Evolutionary conservation across 345 rosid genomes (phyloP), one percentile per base, ranked within the genome.

Genomic region (thale cress (Arabidopsis thaliana)): DNA sequence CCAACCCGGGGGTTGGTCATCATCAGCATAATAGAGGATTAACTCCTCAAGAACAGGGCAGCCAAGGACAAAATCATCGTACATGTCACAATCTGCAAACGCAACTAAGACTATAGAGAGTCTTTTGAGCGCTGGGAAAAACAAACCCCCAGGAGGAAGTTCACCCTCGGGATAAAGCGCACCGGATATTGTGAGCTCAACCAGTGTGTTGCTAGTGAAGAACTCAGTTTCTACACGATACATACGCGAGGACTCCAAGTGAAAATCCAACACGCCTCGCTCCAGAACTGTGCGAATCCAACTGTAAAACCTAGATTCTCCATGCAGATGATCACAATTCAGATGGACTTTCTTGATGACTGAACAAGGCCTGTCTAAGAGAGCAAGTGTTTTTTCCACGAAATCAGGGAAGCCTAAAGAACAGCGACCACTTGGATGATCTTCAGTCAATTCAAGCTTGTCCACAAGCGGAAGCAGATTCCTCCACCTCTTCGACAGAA

Each of bases 401-500:
- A 67, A 67, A 2, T 37, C 25, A 51, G 5, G 2, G 6, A 51
- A 67, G 9, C 1, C 14, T 6, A 12, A 33, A 34, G 0, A 36
- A 13, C 1, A 30, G 1, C 22, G 45, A 37, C 57, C 38, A 48
- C 60, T 60, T 60, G 16, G 4, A 28, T 28, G 4, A 28, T 28
- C 68, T 51, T 71, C 75, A 11, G 6, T 16, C 0, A 71, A 28
- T 6, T 71, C 51, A 49, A 72, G 76, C 7, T 32, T 61, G 41
- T 72, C 76, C 12, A 72, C 60, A 38, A 60, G 59, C 1, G 10
- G 20, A 16, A 72, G 33, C 6, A 71, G 41, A 37, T 71, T 60
- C 67, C 49, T 71, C 75, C 75, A 71, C 8, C 67, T 71, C 10
- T 60, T 71, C 30, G 75, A 71, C 50, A 71, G 68, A 49, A 71